Conservation (phyloP, 345 rosid species). For the Alliaria petiolata region DNA sequence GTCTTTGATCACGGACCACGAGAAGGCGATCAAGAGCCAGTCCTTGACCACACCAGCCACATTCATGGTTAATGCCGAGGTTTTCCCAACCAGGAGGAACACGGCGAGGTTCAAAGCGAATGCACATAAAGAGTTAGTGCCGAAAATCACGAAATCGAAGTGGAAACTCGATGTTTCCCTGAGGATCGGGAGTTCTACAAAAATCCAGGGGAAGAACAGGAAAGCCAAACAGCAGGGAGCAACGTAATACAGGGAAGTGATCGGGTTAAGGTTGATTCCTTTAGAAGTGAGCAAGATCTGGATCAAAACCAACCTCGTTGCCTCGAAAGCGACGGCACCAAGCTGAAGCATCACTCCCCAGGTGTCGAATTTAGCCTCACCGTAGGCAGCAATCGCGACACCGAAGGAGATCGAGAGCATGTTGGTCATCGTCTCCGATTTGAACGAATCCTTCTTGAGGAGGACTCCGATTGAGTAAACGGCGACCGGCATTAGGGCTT, state of each 20-base stretch:
- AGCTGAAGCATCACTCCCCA: slow-evolving; percentile 90
- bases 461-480: slow-evolving; percentile 89
- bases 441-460: slow-evolving; percentile 62
- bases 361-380: slow-evolving; percentile 83
- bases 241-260: slow-evolving; percentile 76
- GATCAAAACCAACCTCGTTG: slow-evolving; percentile 83
- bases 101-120: slow-evolving; percentile 93
- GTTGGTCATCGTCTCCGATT: slow-evolving; percentile 70
- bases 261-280: slow-evolving; percentile 79
- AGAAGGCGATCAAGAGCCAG: slow-evolving; percentile 92
- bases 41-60: slow-evolving; percentile 98
- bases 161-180: slow-evolving; percentile 81
- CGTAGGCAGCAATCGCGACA: slow-evolving; percentile 85
- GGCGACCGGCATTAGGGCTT: slow-evolving; percentile 96
- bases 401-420: slow-evolving; percentile 96
- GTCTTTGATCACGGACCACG: slow-evolving; percentile 97
- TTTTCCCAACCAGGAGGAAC: slow-evolving; percentile 91
- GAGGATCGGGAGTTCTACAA: slow-evolving; percentile 71
- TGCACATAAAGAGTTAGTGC: slow-evolving; percentile 86
- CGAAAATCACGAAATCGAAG: slow-evolving; percentile 80
- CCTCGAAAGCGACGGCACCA: slow-evolving; percentile 93
- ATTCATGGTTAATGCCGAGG: slow-evolving; percentile 96
- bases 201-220: slow-evolving; percentile 83
- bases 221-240: slow-evolving; percentile 88
- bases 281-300: slow-evolving; percentile 89